Conservation (phyloP, 805 yeast genomes). For the Metschnikowia picachoensis region DNA sequence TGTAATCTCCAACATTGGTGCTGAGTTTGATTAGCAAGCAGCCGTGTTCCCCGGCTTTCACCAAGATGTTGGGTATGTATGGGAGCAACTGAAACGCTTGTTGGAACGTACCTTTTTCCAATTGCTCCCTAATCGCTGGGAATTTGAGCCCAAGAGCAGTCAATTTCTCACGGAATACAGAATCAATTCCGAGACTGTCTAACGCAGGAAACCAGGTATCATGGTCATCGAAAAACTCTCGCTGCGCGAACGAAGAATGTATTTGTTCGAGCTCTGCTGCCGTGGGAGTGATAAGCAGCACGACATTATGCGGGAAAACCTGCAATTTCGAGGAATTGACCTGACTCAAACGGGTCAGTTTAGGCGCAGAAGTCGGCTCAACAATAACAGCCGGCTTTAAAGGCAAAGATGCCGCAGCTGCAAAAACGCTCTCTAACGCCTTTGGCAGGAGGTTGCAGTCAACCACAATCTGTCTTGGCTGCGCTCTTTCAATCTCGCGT, state of each 20-base stretch:
- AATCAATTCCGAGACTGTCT: conserved; percentile 53
- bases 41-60: conserved; percentile 69
- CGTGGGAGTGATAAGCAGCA: conserved; percentile 66
- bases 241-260: conserved; percentile 43
- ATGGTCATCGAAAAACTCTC: conserved; percentile 43
- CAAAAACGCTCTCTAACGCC: conserved; percentile 27
- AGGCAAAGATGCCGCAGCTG: background rate
- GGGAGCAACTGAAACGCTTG: conserved; percentile 73
- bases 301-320: conserved; percentile 46
- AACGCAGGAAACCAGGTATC: conserved; percentile 73
- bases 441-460: conserved; percentile 64
- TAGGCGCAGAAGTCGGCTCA: conserved; percentile 77
- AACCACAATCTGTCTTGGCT: conserved; percentile 51
- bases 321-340: conserved; percentile 24
- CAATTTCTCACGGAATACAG: conserved; percentile 44
- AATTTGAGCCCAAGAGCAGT: conserved; percentile 24
- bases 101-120: conserved; percentile 51
- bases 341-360: conserved; percentile 48
- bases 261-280: conserved; percentile 55
- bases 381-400: conserved; percentile 39
- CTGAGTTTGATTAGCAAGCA: conserved; percentile 41
- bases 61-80: conserved; percentile 57
- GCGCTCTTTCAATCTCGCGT: conserved; percentile 33
- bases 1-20: conserved; percentile 29
- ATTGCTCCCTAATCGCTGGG: conserved; percentile 23